Base-by-base conservation (phyloP, 73 alveolate species). In the Blepharisma stoltei region DNA sequence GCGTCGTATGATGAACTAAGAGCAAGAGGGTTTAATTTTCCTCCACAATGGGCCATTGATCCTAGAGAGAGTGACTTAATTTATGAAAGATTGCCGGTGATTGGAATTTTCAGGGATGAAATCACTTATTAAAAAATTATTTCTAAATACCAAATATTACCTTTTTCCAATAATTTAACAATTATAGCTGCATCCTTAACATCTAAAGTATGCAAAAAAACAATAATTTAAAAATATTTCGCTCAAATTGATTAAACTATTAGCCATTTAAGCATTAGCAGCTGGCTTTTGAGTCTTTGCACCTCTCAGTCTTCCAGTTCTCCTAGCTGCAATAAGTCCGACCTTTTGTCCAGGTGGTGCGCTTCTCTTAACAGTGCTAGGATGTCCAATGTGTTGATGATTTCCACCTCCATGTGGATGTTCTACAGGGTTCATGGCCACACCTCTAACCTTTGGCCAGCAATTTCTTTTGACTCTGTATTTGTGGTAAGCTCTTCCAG, bases 1-100 rank as follows among this genome's bases (percentile, higher is more conserved):
- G 83, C 89, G 84, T 84, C 95, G 54, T 94, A 94, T 81, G 94
- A 83, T 5, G 91, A 92, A 55, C 88, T 94, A 27, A 84, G 83
- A 52, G 90, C 77, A 27, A 89, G 81, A 77, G 96, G 95, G 70
- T 92, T 94, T 81, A 76, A 88, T 55, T 77, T 89, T 54, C 80
- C 87, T 48, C 71, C 90, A 53, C 95, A 88, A 77, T 94, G 98
- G 98, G 80, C 89, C 76, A 78, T 91, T 71, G 87, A 89, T 54
- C 86, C 87, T 41, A 78, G 85, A 67, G 94, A 94, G 80, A 85
- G 94, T 70, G 98, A 94, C 84, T 76, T 78, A 54, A 93, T 94
- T 53, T 94, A 80, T 81, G 88, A 89, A 70, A 76, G 77, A 75
- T 77, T 93, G 81, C 90, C 78, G 21, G 86, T 90, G 7, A 60